Percentiles rank a stretch among this genome's conserved stretches.
phyloP scores from a whole-genome alignment of 2,329 filamentous ascomycete species.

The Aspergillus eucalypticola region DNA sequence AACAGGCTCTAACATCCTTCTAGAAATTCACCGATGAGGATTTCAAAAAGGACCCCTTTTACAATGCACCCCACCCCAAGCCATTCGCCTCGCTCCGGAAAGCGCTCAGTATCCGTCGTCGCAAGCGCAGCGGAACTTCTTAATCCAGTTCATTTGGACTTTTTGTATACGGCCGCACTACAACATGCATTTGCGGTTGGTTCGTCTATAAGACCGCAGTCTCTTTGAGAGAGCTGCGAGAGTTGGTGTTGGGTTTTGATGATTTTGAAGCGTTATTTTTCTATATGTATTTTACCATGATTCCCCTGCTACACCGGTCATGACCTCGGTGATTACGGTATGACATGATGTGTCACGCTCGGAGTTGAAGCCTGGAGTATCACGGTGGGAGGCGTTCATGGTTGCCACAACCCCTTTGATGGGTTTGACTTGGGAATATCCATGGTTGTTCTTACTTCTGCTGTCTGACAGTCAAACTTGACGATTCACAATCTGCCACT shows the following conservation, averaged over 20 bases:
- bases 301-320: not conserved
- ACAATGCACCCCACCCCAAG: constrained; percentile 31
- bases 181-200: not conserved
- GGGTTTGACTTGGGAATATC: not conserved
- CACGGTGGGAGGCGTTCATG: not conserved
- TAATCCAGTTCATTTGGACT: constrained; percentile 2
- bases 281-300: not conserved
- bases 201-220: not conserved
- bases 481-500: not conserved
- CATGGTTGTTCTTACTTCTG: not conserved
- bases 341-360: not conserved
- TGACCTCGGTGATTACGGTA: not conserved
- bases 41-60: constrained; percentile 43
- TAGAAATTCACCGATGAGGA: constrained; percentile 45
- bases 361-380: not conserved
- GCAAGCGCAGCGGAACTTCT: constrained; percentile 21
- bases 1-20: constrained; percentile 14
- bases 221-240: not conserved
- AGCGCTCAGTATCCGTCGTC: constrained; percentile 28
- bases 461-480: not conserved
- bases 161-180: not conserved
- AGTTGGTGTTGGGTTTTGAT: not conserved
- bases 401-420: not conserved
- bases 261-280: not conserved
- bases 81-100: constrained; percentile 32